Evolutionary conservation across 108 stramenopile genomes (phyloP).

Genomic region (Epipyxis sp.): DNA sequence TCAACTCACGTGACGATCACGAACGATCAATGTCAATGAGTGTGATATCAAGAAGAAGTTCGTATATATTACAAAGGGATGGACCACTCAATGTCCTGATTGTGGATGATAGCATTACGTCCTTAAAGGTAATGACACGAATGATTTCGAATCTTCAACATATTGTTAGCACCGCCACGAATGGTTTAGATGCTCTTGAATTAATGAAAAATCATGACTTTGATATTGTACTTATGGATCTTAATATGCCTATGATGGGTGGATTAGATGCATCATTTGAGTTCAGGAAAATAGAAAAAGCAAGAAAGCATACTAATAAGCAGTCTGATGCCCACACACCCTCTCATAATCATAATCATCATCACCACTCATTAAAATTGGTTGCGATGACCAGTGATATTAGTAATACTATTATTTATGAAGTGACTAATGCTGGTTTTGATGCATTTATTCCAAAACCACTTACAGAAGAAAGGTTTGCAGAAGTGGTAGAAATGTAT

Average conservation of each 20-base stretch:
- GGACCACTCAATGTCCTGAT: not conserved
- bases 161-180: not conserved
- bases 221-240: slow-evolving; percentile 31
- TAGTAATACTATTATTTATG: not conserved
- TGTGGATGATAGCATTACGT: not conserved
- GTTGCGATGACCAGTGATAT: slow-evolving; percentile 20
- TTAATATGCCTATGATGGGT: slow-evolving; percentile 30
- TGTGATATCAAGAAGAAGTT: too few species aligned
- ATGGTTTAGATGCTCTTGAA: slow-evolving; percentile 10
- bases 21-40: too few species aligned
- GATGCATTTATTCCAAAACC: slow-evolving; percentile 23
- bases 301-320: not conserved
- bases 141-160: not conserved
- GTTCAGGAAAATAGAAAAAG: slow-evolving; percentile 3
- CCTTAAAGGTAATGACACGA: slow-evolving; percentile 2
- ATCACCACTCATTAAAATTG: too few species aligned
- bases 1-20: too few species aligned
- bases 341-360: too few species aligned
- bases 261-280: slow-evolving; percentile 4
- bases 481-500: not conserved
- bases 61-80: too few species aligned
- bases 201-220: not conserved
- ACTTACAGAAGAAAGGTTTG: slow-evolving; percentile 13
- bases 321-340: too few species aligned
- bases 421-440: slow-evolving; percentile 22